A percentile compares a stretch with the other conserved stretches of the same genome.
Evolutionary conservation across 306 rosid genomes (phyloP).

Genomic region (Casuarina equisetifolia): DNA sequence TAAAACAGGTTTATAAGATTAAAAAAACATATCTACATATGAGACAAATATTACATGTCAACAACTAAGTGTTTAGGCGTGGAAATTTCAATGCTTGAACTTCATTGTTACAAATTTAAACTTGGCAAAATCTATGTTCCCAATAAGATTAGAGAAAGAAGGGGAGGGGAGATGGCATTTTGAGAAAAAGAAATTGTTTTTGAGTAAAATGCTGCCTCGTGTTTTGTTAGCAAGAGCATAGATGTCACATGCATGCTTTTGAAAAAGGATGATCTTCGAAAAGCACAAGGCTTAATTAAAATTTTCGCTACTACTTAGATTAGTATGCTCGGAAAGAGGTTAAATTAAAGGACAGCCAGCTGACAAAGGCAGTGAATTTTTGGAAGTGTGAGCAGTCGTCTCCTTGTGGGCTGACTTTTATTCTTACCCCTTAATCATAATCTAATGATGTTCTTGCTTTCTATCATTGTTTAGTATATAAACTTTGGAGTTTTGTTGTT

Average conservation of each 20-base stretch:
- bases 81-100: no score
- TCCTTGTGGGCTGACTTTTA: slow-evolving; percentile 86
- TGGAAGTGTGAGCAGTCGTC: slow-evolving; percentile 84
- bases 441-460: slow-evolving; percentile 80
- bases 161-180: no score
- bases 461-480: slow-evolving; percentile 60
- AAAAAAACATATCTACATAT: no score
- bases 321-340: slow-evolving; percentile 15
- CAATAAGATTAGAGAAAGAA: not conserved
- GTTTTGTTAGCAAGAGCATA: slow-evolving; percentile 2
- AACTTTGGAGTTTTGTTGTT: slow-evolving; percentile 78
- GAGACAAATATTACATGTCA: no score
- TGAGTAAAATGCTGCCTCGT: no score
- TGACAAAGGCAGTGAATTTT: slow-evolving; percentile 97
- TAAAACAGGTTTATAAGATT: no score
- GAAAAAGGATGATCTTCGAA: slow-evolving; percentile 21
- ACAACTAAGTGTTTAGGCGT: no score
- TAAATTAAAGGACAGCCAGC: slow-evolving; percentile 49
- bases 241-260: slow-evolving; percentile 28
- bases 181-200: no score
- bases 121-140: not conserved
- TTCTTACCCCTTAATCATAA: slow-evolving; percentile 76
- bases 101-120: no score
- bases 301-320: slow-evolving; percentile 8
- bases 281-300: slow-evolving; percentile 8